These are phyloP conservation scores for Nyssa sinensis DNA, from an alignment of 148 eudicot genomes.

Conservation along the genomic window DNA sequence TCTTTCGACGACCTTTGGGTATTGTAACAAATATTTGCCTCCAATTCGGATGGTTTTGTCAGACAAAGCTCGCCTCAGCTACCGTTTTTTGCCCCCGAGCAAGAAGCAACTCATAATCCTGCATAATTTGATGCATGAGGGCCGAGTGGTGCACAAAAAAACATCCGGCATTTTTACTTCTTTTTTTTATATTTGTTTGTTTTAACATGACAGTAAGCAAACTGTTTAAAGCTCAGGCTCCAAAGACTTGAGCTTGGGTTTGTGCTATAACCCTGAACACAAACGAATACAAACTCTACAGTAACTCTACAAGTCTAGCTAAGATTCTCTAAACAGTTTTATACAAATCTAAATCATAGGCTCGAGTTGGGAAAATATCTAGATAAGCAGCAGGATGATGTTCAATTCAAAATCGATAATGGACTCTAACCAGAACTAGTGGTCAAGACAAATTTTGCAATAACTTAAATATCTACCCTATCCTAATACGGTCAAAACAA, in stretches of 20 bases:
- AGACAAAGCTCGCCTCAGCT: conserved; percentile 50
- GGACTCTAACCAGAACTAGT: no score
- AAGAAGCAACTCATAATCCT: conserved; percentile 65
- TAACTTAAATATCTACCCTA: not conserved
- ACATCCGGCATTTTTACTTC: no score
- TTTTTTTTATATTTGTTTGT: no score
- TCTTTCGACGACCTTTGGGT: not conserved
- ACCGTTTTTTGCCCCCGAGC: conserved; percentile 41
- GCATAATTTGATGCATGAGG: conserved; percentile 19
- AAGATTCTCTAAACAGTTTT: not conserved
- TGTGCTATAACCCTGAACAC: not conserved
- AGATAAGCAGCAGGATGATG: not conserved
- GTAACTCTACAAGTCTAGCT: not conserved
- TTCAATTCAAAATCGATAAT: not conserved
- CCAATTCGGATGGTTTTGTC: conserved; percentile 10
- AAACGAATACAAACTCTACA: no score
- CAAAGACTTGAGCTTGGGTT: not conserved
- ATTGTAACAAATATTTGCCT: not conserved
- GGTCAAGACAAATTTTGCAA: not conserved
- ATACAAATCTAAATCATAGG: no score
- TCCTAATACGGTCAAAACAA: not conserved
- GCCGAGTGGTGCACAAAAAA: not conserved
- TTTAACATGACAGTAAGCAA: not conserved
- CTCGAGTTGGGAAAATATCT: not conserved
- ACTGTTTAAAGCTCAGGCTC: not conserved